Evolutionary conservation across 2,329 filamentous ascomycete genomes (phyloP).

Genomic region (Cladosporium halotolerans): DNA sequence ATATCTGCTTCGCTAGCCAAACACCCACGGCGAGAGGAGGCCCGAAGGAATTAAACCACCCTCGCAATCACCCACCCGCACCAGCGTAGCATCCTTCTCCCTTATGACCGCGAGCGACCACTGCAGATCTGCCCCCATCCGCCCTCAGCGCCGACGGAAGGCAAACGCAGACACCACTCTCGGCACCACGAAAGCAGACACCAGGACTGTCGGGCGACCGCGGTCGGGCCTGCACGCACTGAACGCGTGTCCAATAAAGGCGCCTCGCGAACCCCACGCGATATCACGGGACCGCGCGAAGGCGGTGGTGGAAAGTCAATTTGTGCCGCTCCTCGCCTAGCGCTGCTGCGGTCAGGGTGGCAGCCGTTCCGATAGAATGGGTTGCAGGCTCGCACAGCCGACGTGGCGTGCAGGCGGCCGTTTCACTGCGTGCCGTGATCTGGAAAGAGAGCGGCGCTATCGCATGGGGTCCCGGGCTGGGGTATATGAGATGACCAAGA

Average conservation of each 20-base stretch:
- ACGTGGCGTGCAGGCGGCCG: slow-evolving; percentile 7
- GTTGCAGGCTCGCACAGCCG: slow-evolving; percentile 7
- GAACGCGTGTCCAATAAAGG: slow-evolving; percentile 6
- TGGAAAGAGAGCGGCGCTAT: not conserved
- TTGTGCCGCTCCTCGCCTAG: too few relatives aligned
- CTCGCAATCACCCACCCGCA: too few relatives aligned
- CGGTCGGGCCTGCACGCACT: slow-evolving; percentile 2
- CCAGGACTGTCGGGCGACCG: slow-evolving; percentile 2
- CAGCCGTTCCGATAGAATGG: slow-evolving; percentile 8
- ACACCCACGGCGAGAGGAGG: too few relatives aligned
- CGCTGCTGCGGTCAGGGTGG: not conserved
- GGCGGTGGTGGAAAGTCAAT: not conserved
- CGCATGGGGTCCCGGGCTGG: not conserved
- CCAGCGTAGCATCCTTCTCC: too few relatives aligned
- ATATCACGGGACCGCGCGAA: slow-evolving; percentile 14
- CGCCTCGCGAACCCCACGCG: slow-evolving; percentile 11
- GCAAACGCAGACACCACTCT: slow-evolving; percentile 3
- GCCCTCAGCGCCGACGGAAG: not conserved
- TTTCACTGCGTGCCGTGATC: slow-evolving; percentile 6
- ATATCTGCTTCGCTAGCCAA: too few relatives aligned
- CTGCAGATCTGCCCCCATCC: slow-evolving; percentile 6
- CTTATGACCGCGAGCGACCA: too few relatives aligned
- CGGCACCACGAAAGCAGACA: slow-evolving; percentile 9
- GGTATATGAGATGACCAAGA: too few relatives aligned
- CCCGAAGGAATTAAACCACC: too few relatives aligned